A percentile compares a stretch with the other conserved stretches of the same genome.
Conservation (phyloP, 164 flowering plant species). For the Buxus sempervirens region DNA sequence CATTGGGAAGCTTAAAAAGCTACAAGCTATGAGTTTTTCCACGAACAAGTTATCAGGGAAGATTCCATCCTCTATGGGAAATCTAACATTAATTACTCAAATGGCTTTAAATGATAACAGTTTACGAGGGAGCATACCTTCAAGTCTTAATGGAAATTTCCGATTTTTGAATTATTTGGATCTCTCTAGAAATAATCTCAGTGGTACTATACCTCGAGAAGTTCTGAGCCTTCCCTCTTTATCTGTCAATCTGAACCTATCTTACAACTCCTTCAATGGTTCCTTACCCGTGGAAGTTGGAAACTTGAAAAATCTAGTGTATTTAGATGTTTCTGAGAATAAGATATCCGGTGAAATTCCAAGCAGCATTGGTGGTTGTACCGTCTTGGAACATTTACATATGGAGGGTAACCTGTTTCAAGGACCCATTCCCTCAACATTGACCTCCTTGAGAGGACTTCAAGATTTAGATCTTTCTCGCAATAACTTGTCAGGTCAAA, state of each 20-base stretch:
- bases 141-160: slow-evolving; percentile 21
- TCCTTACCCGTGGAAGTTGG: slow-evolving; percentile 29
- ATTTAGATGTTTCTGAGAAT: slow-evolving; percentile 20
- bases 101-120: slow-evolving; percentile 7
- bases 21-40: slow-evolving; percentile 3
- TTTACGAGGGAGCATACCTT: slow-evolving; percentile 32
- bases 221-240: slow-evolving; percentile 11
- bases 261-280: slow-evolving; percentile 20
- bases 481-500: slow-evolving; percentile 28
- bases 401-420: slow-evolving; percentile 20
- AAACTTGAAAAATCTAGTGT: slow-evolving; percentile 1
- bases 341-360: slow-evolving; percentile 32
- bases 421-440: slow-evolving; percentile 24
- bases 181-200: slow-evolving; percentile 21
- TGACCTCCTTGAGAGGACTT: slow-evolving; percentile 18
- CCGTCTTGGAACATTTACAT: neutral
- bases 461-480: slow-evolving; percentile 20
- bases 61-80: slow-evolving; percentile 28
- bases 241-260: neutral
- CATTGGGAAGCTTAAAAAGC: slow-evolving; percentile 20
- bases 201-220: slow-evolving; percentile 24
- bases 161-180: neutral
- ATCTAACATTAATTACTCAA: slow-evolving; percentile 4
- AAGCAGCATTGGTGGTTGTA: no score
- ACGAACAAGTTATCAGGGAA: slow-evolving; percentile 19